phyloP scores from a whole-genome alignment of 352 stramenopile genomes.

The Elongisporangium undulatum region DNA sequence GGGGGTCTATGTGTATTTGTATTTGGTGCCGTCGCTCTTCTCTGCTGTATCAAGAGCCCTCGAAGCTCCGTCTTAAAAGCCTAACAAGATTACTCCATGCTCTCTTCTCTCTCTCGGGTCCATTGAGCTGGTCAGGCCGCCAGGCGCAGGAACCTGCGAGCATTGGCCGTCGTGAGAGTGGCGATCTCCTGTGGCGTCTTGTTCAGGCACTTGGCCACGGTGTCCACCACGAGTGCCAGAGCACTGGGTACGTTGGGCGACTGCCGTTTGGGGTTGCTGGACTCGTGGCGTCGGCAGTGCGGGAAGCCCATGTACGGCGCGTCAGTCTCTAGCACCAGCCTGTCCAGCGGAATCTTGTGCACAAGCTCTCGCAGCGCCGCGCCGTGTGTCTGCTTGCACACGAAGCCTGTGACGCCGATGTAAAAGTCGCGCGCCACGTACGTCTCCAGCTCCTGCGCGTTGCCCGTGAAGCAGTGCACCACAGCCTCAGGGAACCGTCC shows the following conservation, averaged over 20 bases:
- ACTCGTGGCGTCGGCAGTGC: conserved; percentile 41
- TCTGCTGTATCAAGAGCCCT: conserved; percentile 1
- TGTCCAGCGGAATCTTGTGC: conserved; percentile 60
- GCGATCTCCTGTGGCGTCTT: conserved; percentile 52
- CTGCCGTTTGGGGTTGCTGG: conserved; percentile 44
- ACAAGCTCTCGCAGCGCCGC: conserved; percentile 49
- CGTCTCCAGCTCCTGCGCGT: conserved; percentile 51
- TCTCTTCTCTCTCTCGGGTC: not conserved
- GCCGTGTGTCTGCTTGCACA: conserved; percentile 80
- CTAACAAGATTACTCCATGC: not conserved
- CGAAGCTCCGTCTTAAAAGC: not conserved
- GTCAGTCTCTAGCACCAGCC: conserved; percentile 90
- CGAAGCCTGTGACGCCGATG: conserved; percentile 88
- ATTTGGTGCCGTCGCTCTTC: not conserved
- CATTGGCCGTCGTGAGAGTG: conserved; percentile 54
- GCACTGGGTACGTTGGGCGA: conserved; percentile 77
- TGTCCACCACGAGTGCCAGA: conserved; percentile 51
- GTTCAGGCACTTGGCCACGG: conserved; percentile 43
- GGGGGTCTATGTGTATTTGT: conserved; percentile 2
- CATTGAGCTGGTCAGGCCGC: not conserved
- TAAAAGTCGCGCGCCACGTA: conserved; percentile 83
- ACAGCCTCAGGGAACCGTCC: conserved; percentile 54
- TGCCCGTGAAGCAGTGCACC: conserved; percentile 92
- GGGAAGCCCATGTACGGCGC: conserved; percentile 90
- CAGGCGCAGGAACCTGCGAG: conserved; percentile 62